These are phyloP conservation scores for Epichloe coenophiala DNA, from an alignment of 2,329 filamentous ascomycete genomes.

Conservation along the genomic window DNA sequence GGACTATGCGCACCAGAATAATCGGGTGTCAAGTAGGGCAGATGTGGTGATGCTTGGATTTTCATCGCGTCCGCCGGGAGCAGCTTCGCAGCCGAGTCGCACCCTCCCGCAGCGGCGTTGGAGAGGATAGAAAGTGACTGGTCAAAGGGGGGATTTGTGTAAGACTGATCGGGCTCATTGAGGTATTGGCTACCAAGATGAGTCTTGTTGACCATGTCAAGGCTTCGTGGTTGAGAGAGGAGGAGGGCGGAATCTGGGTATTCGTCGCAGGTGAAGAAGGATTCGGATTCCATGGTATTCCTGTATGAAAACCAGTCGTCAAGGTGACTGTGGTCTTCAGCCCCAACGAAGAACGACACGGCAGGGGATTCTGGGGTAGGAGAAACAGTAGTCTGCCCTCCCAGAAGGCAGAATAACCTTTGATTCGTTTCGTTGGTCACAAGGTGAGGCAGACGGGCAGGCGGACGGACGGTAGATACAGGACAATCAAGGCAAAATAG, in stretches of 20 bases:
- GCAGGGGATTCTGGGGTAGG: background rate
- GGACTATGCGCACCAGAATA: constrained; percentile 2
- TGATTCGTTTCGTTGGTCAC: background rate
- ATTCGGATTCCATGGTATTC: background rate
- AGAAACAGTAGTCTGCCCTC: background rate
- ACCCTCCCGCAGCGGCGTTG: background rate
- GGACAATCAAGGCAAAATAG: background rate
- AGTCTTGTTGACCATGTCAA: background rate
- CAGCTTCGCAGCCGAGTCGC: background rate
- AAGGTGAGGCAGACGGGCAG: background rate
- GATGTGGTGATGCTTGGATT: background rate
- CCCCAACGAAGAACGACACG: background rate
- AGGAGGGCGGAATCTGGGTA: background rate
- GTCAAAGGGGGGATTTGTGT: background rate
- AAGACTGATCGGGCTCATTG: background rate
- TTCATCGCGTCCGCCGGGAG: background rate
- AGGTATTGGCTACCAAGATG: background rate
- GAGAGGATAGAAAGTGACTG: background rate
- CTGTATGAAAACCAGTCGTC: background rate
- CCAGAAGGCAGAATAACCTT: background rate
- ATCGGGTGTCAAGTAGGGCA: constrained; percentile 2
- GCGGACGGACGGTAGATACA: too few relatives aligned
- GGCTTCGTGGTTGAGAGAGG: background rate
- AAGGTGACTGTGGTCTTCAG: background rate
- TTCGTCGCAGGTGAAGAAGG: background rate